Percentiles rank a stretch among this genome's conserved stretches.
These are phyloP conservation scores for Scheffersomyces lignicola DNA, from an alignment of 1,139 yeast genomes.

Conservation along the genomic window DNA sequence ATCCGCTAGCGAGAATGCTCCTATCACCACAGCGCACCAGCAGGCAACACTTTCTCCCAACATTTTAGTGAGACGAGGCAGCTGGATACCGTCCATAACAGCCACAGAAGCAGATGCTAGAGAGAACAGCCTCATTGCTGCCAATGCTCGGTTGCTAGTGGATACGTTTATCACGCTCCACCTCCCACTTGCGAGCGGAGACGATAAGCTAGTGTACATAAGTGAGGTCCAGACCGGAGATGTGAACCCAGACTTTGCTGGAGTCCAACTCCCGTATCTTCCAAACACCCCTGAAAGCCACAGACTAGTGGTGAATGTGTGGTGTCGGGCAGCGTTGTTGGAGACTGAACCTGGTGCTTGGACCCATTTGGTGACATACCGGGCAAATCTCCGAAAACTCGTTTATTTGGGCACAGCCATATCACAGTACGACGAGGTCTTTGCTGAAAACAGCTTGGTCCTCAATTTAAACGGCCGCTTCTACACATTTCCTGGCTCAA, in stretches of 20 bases:
- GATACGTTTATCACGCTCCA: conserved; percentile 33
- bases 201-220: conserved; percentile 27
- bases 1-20: no score
- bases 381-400: conserved; percentile 22
- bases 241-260: conserved; percentile 32
- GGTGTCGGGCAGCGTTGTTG: conserved; percentile 19
- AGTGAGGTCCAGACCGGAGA: conserved; percentile 30
- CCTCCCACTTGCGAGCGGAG: conserved; percentile 10
- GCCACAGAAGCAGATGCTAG: conserved; percentile 4
- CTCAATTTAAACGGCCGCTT: conserved; percentile 23
- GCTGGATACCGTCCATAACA: conserved; percentile 7
- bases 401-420: conserved; percentile 13
- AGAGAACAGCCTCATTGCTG: conserved; percentile 9
- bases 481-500: conserved; percentile 20
- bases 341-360: no score
- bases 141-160: conserved; percentile 17
- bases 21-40: no score
- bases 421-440: conserved; percentile 17
- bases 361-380: conserved; percentile 20
- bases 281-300: conserved; percentile 12
- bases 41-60: no score
- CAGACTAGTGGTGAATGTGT: conserved; percentile 23
- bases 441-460: conserved; percentile 25
- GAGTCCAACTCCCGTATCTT: conserved; percentile 25
- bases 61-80: conserved; percentile 9